phyloP scores from a whole-genome alignment of 2,329 filamentous ascomycete species.

The Colletotrichum melonis region DNA sequence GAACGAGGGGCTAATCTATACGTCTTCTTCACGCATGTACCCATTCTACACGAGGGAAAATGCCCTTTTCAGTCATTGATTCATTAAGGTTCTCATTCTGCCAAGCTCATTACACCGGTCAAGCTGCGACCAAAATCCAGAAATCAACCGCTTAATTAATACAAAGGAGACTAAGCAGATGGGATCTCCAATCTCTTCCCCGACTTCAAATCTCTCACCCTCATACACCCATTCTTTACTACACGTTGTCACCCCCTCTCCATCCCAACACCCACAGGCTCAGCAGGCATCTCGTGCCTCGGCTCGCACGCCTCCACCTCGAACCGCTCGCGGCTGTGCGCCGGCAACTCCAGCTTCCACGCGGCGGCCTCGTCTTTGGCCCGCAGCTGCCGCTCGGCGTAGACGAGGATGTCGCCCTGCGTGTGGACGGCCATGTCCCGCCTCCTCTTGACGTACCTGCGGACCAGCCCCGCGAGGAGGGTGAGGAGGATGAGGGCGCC shows the following conservation, averaged over 20 bases:
- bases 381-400: slow-evolving; percentile 10
- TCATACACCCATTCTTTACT: no score
- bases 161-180: no score
- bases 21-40: no score
- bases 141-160: no score
- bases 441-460: neutral
- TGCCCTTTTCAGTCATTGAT: no score
- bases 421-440: neutral
- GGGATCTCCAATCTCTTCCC: no score
- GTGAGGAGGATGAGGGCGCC: neutral
- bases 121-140: no score
- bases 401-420: neutral
- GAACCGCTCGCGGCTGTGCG: neutral
- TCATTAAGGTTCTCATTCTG: no score
- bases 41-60: no score
- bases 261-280: neutral
- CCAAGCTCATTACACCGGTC: no score
- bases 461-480: neutral
- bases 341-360: neutral
- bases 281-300: neutral
- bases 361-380: neutral
- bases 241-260: neutral
- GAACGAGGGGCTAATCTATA: no score
- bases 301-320: neutral
- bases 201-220: no score